These are phyloP conservation scores for Capronia americana DNA, from an alignment of 2,329 filamentous ascomycete genomes.

Conservation along the genomic window DNA sequence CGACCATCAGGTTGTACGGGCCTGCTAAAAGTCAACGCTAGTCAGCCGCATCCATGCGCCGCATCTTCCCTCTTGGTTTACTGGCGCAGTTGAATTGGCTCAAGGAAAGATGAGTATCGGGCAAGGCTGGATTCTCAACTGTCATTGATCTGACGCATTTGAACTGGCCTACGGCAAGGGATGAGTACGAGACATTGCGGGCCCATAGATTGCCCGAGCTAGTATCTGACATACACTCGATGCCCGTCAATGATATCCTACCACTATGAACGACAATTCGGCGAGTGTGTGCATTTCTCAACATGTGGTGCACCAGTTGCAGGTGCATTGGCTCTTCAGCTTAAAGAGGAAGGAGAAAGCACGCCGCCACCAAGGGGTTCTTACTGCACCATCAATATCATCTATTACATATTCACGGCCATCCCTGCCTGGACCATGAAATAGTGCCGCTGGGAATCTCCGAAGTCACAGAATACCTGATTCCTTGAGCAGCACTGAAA, in stretches of 20 bases:
- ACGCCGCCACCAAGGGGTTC: no score
- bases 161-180: not conserved
- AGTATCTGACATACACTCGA: not conserved
- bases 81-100: not conserved
- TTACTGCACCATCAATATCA: no score
- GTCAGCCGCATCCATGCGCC: no score
- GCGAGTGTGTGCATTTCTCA: no score
- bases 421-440: no score
- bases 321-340: no score
- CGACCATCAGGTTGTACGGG: not conserved
- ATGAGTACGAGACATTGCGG: not conserved
- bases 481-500: no score
- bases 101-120: not conserved
- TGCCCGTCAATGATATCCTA: not conserved
- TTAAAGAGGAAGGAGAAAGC: not conserved
- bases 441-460: no score
- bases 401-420: no score
- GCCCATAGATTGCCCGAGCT: not conserved
- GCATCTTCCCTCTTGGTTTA: not conserved
- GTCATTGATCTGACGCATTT: not conserved
- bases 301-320: no score
- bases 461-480: no score
- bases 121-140: not conserved
- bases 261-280: no score
- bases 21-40: not conserved